These are phyloP conservation scores for Pleurotus giganteus DNA, from an alignment of 768 basidiomycete genomes.

Conservation along the genomic window DNA sequence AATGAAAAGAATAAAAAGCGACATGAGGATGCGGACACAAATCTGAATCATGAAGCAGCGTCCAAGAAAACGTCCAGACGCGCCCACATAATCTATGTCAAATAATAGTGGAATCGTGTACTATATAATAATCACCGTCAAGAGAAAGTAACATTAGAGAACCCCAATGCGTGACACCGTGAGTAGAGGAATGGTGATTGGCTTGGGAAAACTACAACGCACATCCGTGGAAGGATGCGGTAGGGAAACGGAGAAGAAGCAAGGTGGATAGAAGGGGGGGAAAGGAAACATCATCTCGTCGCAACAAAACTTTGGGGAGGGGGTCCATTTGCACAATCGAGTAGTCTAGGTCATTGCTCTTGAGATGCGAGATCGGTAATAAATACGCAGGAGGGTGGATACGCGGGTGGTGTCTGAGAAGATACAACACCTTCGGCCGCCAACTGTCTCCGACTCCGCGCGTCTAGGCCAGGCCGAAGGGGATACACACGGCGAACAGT, in stretches of 20 bases:
- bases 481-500: not conserved
- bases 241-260: not conserved
- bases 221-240: not conserved
- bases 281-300: conserved; percentile 7
- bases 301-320: not conserved
- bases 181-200: not conserved
- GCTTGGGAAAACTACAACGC: conserved; percentile 2
- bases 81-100: not conserved
- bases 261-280: not conserved
- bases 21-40: not conserved
- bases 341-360: conserved; percentile 8
- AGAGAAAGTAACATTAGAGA: conserved; percentile 2
- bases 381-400: conserved; percentile 9
- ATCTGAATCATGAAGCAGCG: conserved; percentile 4
- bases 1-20: not conserved
- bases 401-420: not conserved
- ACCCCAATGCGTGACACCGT: not conserved
- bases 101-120: not conserved
- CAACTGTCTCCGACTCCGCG: not conserved
- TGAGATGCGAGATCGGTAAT: conserved; percentile 10
- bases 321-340: conserved; percentile 10
- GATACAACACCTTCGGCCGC: not conserved
- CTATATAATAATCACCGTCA: conserved; percentile 1
- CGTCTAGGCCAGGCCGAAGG: not conserved
- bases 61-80: conserved; percentile 2